Evolutionary conservation across 1,139 yeast species (phyloP).

Genomic region (Suhomyces chickasaworum): DNA sequence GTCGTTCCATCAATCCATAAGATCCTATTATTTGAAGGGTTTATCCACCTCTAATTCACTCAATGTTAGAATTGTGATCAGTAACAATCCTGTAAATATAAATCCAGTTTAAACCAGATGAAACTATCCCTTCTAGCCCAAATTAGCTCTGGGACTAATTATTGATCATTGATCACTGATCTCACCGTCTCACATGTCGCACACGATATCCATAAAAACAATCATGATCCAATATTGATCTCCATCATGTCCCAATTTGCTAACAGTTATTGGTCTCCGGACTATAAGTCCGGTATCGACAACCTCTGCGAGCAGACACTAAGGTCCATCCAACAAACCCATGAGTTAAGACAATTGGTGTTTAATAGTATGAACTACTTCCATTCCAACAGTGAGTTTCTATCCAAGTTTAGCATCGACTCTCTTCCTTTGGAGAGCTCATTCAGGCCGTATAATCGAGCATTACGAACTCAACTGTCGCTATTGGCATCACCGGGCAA

Average conservation of each 20-base stretch:
- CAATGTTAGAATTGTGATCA: too few relatives aligned
- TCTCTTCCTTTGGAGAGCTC: constrained; percentile 28
- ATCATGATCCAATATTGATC: background rate
- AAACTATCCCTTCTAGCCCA: too few relatives aligned
- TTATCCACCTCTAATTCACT: background rate
- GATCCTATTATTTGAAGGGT: background rate
- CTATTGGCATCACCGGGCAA: constrained; percentile 4
- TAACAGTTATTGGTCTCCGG: constrained; percentile 48
- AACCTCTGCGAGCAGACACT: constrained; percentile 33
- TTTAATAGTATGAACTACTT: constrained; percentile 41
- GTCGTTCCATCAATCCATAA: too few relatives aligned
- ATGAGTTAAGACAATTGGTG: constrained; percentile 44
- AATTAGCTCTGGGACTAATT: too few relatives aligned
- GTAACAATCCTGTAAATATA: too few relatives aligned
- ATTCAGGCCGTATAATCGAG: constrained; percentile 19
- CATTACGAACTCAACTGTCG: background rate
- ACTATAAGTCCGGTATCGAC: constrained; percentile 41
- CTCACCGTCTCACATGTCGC: constrained; percentile 4
- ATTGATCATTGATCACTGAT: background rate
- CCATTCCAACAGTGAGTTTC: constrained; percentile 40
- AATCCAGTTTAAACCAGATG: too few relatives aligned
- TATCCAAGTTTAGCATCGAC: constrained; percentile 31
- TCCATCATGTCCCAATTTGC: constrained; percentile 26
- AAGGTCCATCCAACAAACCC: constrained; percentile 42
- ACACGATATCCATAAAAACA: background rate